Evolutionary conservation across 139 green algal genomes (phyloP), one percentile per base, ranked within the genome.

Genomic region (Chlorella sp.): DNA sequence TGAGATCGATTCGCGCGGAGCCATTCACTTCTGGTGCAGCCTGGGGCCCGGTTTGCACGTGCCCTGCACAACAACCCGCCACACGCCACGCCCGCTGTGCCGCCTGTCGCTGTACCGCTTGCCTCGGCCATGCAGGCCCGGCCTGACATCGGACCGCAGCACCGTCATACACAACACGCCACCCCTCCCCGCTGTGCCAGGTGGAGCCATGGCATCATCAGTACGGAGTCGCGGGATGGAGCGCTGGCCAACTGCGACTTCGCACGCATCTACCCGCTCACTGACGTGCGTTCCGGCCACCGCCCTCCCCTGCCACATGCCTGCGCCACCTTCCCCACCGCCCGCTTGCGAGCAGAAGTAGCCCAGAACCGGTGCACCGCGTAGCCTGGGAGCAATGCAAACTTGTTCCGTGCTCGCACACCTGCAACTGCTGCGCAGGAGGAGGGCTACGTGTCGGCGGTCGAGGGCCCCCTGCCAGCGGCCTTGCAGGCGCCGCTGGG

Each of bases 21-120:
- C 92, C 6, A 75, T 94, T 0, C 89, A 95, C 62, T 97, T 92
- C 76, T 96, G 93, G 94, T 95, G 87, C 80, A 43, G 34, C 64
- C 64, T 60, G 51, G 51, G 51, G 51, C 51, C 24, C 4, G 51
- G 51, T 3, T 26, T 11, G 14, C 9, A 24, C 13, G 9, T 16
- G 4, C 2, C 11, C 51, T 60, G 51, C 14, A 24, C 24, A 16
- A 11, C 8, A 54, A 54, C 51, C 51, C 24, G n/a, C n/a, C 13
- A 60, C 51, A 60, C 16, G 51, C 51, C 16, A 24, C 51, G 2
- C 16, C 51, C 24, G 51, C 51, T 20, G 11, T 24, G 9, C 51
- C 24, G 11, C 51, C 14, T 60, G 51, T 16, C 11, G 51, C 51
- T 24, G 13, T 20, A 3, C 51, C 24, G 51, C 13, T 16, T 24